Evolutionary conservation across 208 protist species (phyloP).

Genomic region (Strigomonas oncopelti): DNA sequence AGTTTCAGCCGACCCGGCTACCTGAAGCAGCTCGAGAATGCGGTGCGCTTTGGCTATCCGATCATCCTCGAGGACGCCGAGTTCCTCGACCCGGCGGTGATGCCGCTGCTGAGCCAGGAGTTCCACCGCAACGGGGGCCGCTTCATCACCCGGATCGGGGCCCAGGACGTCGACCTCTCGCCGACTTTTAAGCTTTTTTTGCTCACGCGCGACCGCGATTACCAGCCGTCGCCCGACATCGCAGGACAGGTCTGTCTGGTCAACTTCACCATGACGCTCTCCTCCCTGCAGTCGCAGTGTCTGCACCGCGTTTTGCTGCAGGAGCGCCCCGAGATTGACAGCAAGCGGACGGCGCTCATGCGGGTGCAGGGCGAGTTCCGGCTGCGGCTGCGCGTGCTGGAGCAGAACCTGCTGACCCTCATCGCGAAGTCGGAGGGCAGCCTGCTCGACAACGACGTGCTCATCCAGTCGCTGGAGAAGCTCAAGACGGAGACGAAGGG

Average conservation of each 20-base stretch:
- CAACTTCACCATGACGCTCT: slow-evolving; percentile 99
- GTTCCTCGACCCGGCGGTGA: slow-evolving; percentile 97
- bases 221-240: slow-evolving; percentile 93
- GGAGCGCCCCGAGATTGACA: slow-evolving; percentile 96
- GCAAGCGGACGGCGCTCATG: slow-evolving; percentile 88
- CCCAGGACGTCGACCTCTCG: slow-evolving; percentile 98
- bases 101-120: slow-evolving; percentile 98
- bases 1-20: slow-evolving; percentile 96
- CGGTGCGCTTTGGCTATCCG: slow-evolving; percentile 98
- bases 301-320: slow-evolving; percentile 86
- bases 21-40: slow-evolving; percentile 98
- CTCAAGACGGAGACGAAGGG: slow-evolving; percentile 92
- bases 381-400: slow-evolving; percentile 90
- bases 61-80: slow-evolving; percentile 99
- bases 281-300: slow-evolving; percentile 94
- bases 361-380: slow-evolving; percentile 94
- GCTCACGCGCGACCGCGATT: slow-evolving; percentile 93
- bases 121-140: slow-evolving; percentile 93
- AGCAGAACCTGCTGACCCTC: slow-evolving; percentile 94
- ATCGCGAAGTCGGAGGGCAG: slow-evolving; percentile 93
- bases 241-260: slow-evolving; percentile 96
- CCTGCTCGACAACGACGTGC: slow-evolving; percentile 96
- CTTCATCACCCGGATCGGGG: slow-evolving; percentile 92
- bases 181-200: slow-evolving; percentile 97
- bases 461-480: slow-evolving; percentile 92